Conservation (phyloP, 179 eudicot genomes). For the Heliamphora pulchella region DNA sequence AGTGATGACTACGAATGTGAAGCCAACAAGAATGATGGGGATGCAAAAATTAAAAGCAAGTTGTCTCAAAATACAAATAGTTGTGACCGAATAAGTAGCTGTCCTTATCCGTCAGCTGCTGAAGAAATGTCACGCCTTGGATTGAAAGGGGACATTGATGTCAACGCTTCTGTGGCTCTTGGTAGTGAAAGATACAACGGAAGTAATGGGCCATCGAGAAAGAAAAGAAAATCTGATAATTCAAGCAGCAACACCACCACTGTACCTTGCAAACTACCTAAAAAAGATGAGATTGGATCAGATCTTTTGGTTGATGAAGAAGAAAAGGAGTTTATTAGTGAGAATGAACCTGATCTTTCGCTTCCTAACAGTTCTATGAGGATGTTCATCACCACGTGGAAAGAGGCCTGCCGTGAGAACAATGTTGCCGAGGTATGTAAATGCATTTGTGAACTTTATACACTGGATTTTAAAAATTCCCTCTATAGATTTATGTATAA, state of each 20-base stretch:
- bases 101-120: conserved; percentile 83
- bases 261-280: conserved; percentile 19
- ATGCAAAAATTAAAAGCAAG: conserved; percentile 22
- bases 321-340: conserved; percentile 13
- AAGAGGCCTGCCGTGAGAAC: conserved; percentile 59
- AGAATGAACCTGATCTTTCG: conserved; percentile 21
- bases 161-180: conserved; percentile 19
- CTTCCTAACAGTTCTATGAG: conserved; percentile 39
- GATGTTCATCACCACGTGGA: conserved; percentile 71
- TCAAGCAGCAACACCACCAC: conserved; percentile 13
- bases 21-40: conserved; percentile 22
- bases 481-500: not conserved
- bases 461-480: not conserved
- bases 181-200: conserved; percentile 15
- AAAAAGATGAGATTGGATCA: conserved; percentile 19
- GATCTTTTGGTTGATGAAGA: conserved; percentile 10
- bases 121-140: conserved; percentile 85
- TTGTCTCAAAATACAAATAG: conserved; percentile 23
- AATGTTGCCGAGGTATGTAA: conserved; percentile 50
- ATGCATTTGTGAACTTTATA: not conserved
- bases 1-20: conserved; percentile 29
- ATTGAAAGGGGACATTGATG: conserved; percentile 43
- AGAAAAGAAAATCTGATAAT: conserved; percentile 43
- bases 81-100: conserved; percentile 51
- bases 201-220: conserved; percentile 24